Conservation (phyloP, 805 yeast genomes). For the Lachancea fermentati region DNA sequence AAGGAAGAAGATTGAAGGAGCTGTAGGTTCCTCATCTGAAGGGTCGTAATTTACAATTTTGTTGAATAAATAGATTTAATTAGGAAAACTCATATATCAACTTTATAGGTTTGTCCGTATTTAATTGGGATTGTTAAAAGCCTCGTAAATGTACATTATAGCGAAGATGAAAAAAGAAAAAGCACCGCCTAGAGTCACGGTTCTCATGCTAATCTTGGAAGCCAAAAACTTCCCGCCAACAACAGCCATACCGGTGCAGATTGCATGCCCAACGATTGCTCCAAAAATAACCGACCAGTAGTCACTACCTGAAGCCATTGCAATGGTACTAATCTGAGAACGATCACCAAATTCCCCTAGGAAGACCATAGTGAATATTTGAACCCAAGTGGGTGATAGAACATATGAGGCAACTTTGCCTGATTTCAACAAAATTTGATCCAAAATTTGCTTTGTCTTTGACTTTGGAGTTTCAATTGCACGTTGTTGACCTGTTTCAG, state of each 20-base stretch:
- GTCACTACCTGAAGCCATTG: conserved; percentile 95
- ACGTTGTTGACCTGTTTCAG: conserved; percentile 51
- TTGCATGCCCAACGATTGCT: conserved; percentile 81
- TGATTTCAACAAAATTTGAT: conserved; percentile 10
- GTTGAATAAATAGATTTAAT: neutral
- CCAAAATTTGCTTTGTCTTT: conserved; percentile 10
- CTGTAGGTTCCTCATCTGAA: no score
- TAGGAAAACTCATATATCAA: neutral
- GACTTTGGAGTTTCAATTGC: conserved; percentile 5
- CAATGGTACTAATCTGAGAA: conserved; percentile 95
- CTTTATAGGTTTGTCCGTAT: conserved; percentile 1
- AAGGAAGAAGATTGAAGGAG: conserved; percentile 4
- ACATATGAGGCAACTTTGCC: conserved; percentile 51
- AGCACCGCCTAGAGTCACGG: conserved; percentile 88
- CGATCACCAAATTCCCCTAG: conserved; percentile 99
- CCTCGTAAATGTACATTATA: conserved; percentile 70
- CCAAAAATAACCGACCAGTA: conserved; percentile 87
- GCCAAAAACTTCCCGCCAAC: conserved; percentile 90
- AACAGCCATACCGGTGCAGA: conserved; percentile 89
- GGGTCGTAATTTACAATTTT: no score
- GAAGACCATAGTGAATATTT: conserved; percentile 92
- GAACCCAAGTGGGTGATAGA: conserved; percentile 87
- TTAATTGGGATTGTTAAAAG: conserved; percentile 29
- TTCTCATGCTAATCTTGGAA: conserved; percentile 82
- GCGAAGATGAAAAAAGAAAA: conserved; percentile 80